Percentiles rank a stretch among this genome's conserved stretches.
Conservation (phyloP, 345 rosid genomes). For the Aethionema arabicum region DNA sequence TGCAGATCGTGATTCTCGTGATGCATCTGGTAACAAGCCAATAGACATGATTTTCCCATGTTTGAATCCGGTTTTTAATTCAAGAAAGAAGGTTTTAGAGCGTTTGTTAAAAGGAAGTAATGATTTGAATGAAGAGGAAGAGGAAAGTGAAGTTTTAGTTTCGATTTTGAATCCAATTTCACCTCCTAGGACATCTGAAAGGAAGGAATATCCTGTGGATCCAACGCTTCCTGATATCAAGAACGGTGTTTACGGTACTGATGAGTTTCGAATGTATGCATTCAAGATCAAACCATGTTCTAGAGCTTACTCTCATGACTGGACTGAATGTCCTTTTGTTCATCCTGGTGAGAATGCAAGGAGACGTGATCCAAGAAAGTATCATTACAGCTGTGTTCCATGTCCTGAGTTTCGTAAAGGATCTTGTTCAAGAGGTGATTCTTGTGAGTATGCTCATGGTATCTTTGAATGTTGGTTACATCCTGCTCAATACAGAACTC, state of each 20-base stretch:
- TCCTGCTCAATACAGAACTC: slow-evolving; percentile 91
- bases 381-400: slow-evolving; percentile 87
- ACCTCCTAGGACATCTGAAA: slow-evolving; percentile 47
- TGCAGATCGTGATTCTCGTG: slow-evolving; percentile 57
- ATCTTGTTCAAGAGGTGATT: slow-evolving; percentile 76
- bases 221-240: slow-evolving; percentile 85
- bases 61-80: slow-evolving; percentile 40
- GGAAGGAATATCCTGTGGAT: slow-evolving; percentile 87
- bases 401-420: slow-evolving; percentile 96
- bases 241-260: slow-evolving; percentile 74
- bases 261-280: slow-evolving; percentile 87
- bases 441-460: slow-evolving; percentile 90
- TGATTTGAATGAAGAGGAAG: slow-evolving; percentile 37
- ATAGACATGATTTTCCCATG: slow-evolving; percentile 49
- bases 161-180: slow-evolving; percentile 17
- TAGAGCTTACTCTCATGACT: slow-evolving; percentile 92
- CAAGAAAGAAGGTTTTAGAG: slow-evolving; percentile 58
- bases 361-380: slow-evolving; percentile 88
- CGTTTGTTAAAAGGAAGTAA: slow-evolving; percentile 45
- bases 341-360: slow-evolving; percentile 98
- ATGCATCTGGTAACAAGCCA: slow-evolving; percentile 62
- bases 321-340: slow-evolving; percentile 97
- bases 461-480: slow-evolving; percentile 97
- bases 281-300: slow-evolving; percentile 95
- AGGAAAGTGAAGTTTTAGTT: slow-evolving; percentile 22